Percentiles rank a stretch among this genome's conserved stretches.
Evolutionary conservation across 306 rosid genomes (phyloP).

Genomic region (Canavalia ensiformis): DNA sequence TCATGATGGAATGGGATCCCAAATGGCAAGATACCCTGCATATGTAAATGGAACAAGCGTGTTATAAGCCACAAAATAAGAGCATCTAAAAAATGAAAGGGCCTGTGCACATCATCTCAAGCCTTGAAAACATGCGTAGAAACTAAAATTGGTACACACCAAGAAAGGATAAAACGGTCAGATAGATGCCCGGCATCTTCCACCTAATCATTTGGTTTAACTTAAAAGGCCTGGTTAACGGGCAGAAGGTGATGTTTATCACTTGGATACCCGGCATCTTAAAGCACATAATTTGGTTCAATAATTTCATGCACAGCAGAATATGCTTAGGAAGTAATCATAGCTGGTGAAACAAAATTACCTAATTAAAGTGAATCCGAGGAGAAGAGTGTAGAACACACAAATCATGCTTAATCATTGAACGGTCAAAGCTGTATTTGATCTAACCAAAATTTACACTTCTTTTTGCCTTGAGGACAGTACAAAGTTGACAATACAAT

Average conservation of each 20-base stretch:
- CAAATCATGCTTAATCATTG: conserved; percentile 35
- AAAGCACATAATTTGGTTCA: conserved; percentile 24
- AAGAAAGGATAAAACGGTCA: conserved; percentile 5
- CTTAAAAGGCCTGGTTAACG: not conserved
- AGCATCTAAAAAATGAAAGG: not conserved
- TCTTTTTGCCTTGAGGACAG: conserved; percentile 53
- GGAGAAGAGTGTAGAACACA: conserved; percentile 9
- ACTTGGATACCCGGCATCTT: conserved; percentile 10
- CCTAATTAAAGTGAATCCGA: conserved; percentile 1
- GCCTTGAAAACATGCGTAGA: not conserved
- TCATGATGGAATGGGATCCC: not conserved
- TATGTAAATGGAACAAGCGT: conserved; percentile 9
- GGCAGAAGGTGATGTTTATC: conserved; percentile 4
- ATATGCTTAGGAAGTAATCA: conserved; percentile 16
- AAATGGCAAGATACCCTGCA: conserved; percentile 25
- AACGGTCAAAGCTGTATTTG: conserved; percentile 44
- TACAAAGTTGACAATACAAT: conserved; percentile 46
- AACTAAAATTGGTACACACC: too few relatives aligned
- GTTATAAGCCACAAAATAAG: not conserved
- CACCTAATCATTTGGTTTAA: conserved; percentile 27
- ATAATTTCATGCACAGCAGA: not conserved
- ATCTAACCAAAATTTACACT: conserved; percentile 62
- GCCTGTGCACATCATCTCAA: not conserved
- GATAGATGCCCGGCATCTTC: conserved; percentile 9
- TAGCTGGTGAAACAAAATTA: conserved; percentile 1